Evolutionary conservation across 2,329 filamentous ascomycete species (phyloP).

Genomic region (Alternaria sp.): DNA sequence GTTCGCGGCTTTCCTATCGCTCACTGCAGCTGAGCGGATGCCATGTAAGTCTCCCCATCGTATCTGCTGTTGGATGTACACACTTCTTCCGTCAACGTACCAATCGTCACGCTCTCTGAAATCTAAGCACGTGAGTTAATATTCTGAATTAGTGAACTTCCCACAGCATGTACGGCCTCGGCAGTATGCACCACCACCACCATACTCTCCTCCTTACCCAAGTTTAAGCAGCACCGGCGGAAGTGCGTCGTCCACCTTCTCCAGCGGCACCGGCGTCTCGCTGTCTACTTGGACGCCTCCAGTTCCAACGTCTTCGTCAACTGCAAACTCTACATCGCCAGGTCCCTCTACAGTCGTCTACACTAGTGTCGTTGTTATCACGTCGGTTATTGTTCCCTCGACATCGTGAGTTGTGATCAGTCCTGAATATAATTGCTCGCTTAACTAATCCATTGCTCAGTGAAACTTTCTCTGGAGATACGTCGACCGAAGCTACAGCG

Average conservation of each 20-base stretch:
- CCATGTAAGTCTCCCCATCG: conserved; percentile 17
- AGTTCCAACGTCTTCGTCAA: conserved; percentile 1
- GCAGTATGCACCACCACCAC: conserved; percentile 25
- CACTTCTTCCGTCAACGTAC: not conserved
- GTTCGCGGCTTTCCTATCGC: conserved; percentile 13
- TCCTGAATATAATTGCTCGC: not conserved
- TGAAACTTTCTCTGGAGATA: conserved; percentile 3
- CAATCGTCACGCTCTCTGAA: not conserved
- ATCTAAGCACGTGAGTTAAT: not conserved
- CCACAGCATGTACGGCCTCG: conserved; percentile 23
- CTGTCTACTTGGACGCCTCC: conserved; percentile 6
- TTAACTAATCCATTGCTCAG: conserved; percentile 11
- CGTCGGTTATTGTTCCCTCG: conserved; percentile 5
- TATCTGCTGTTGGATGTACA: not conserved
- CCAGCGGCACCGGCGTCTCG: conserved; percentile 7
- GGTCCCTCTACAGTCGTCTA: conserved; percentile 2
- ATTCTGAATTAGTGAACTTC: conserved; percentile 14
- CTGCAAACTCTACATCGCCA: not conserved
- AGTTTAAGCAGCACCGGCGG: conserved; percentile 8
- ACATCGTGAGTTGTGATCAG: conserved; percentile 14
- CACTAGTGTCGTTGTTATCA: conserved; percentile 12
- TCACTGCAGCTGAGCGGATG: conserved; percentile 18
- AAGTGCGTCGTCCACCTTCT: conserved; percentile 2
- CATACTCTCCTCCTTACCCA: conserved; percentile 15
- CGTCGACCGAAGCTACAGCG: conserved; percentile 24